phyloP scores from a whole-genome alignment of 148 eudicot species.

The Amaranthus palmeri region DNA sequence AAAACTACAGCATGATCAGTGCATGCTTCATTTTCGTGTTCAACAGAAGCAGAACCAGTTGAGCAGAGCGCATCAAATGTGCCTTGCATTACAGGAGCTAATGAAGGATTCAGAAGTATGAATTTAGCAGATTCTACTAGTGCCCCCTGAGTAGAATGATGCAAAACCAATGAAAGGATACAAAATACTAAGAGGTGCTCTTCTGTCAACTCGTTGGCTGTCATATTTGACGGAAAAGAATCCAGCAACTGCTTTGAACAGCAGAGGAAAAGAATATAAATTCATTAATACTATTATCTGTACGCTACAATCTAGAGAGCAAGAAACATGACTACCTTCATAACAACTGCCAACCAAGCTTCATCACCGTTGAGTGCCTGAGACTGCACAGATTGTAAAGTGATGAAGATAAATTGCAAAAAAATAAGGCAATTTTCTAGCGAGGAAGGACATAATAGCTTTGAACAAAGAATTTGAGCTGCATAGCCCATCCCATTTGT shows the following conservation, averaged over 20 bases:
- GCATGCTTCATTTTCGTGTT: slow-evolving; percentile 53
- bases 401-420: slow-evolving; percentile 49
- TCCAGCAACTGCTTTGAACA: slow-evolving; percentile 50
- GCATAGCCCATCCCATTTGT: slow-evolving; percentile 61
- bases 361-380: slow-evolving; percentile 49
- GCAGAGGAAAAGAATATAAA: neutral
- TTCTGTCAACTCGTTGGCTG: slow-evolving; percentile 50
- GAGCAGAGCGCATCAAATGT: slow-evolving; percentile 46
- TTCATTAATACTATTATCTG: neutral
- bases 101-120: slow-evolving; percentile 53
- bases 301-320: slow-evolving; percentile 1
- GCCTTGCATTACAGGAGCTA: slow-evolving; percentile 43
- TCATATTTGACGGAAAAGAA: slow-evolving; percentile 34
- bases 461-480: slow-evolving; percentile 43
- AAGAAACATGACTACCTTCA: slow-evolving; percentile 49
- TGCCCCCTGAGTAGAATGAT: slow-evolving; percentile 58
- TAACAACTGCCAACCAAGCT: slow-evolving; percentile 57
- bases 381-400: slow-evolving; percentile 52
- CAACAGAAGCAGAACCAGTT: slow-evolving; percentile 50
- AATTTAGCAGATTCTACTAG: slow-evolving; percentile 64
- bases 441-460: slow-evolving; percentile 28
- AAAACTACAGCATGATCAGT: slow-evolving; percentile 50
- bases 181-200: slow-evolving; percentile 51
- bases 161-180: slow-evolving; percentile 66
- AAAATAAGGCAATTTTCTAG: slow-evolving; percentile 31